Base-by-base conservation (phyloP, 75 land plant species). In the Chamaecyparis obtusa region DNA sequence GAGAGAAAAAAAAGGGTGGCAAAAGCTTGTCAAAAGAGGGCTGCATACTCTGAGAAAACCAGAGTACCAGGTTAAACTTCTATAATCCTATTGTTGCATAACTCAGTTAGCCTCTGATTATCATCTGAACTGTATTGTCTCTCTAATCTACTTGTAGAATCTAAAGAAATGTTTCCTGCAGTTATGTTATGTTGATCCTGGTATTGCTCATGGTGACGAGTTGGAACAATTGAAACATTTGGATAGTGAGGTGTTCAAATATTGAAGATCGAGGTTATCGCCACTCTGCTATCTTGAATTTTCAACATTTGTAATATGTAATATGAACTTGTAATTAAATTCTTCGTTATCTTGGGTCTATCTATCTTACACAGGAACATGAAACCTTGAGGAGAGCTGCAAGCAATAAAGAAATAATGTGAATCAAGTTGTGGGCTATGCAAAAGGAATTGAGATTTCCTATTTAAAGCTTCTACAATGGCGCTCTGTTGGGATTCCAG, bases 171-270 rank as follows among this genome's bases (percentile, higher is more conserved):
- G 9, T 87, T 54, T 87, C 27, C 48, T 32, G 24, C 90, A 95
- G 98, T 84, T 96, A 35, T 95, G 95, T 75, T 94, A 94, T 90
- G 91, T 95, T 54, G 97, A 96, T 83, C 91, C 90, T 27, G 98
- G 98, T 30, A 89, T 96, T 86, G 97, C 97, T 9, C 14, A 57
- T 87, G 93, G 90, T 37, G 89, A 93, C 48, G 98, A 96, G 88
- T 32, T 91, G 82, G 94, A 96, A 78, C 86, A 87, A 83, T 91
- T 96, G 21, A 96, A 96, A 88, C 88, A 87, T 24, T 77, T 96
- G 44, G 88, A 90, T 60, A 96, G 96, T 51, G 14, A 81, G 46
- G 83, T 46, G 14, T 81, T 81, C 49, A 81, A 81, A 44, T 81
- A 81, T 81, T 81, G 83, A 81, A 39, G 51, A 48, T 41, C 4